These are phyloP conservation scores for Wickerhamomyces xylosicus DNA, from an alignment of 805 yeast genomes.

Conservation along the genomic window DNA sequence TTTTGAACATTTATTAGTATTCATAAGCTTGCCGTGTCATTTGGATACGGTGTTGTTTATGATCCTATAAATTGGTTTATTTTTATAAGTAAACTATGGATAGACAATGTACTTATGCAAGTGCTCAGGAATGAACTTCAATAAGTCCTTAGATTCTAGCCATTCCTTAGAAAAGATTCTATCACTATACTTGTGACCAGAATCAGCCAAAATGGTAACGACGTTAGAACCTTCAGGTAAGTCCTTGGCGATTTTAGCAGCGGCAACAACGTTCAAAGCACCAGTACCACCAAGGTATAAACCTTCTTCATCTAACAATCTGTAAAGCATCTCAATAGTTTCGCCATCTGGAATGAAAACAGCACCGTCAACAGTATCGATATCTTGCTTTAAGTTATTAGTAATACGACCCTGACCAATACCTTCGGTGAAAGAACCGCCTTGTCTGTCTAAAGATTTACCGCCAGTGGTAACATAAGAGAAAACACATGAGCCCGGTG, in stretches of 20 bases:
- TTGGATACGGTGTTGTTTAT: too few relatives aligned
- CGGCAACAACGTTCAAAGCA: slow-evolving; percentile 86
- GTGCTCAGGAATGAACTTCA: slow-evolving; percentile 56
- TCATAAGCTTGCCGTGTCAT: too few relatives aligned
- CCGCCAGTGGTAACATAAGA: slow-evolving; percentile 68
- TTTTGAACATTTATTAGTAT: too few relatives aligned
- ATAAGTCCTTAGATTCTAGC: slow-evolving; percentile 62
- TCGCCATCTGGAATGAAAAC: slow-evolving; percentile 68
- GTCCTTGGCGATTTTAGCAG: slow-evolving; percentile 59
- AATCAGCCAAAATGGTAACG: slow-evolving; percentile 83
- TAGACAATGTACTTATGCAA: slow-evolving; percentile 55
- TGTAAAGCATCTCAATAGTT: slow-evolving; percentile 74
- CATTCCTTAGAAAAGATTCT: slow-evolving; percentile 69
- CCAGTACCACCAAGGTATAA: slow-evolving; percentile 85
- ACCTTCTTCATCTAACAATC: slow-evolving; percentile 83
- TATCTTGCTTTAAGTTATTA: slow-evolving; percentile 64
- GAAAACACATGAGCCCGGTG: slow-evolving; percentile 85
- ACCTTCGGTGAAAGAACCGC: slow-evolving; percentile 90
- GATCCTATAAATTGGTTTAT: too few relatives aligned
- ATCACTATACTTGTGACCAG: slow-evolving; percentile 83
- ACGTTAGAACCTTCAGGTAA: slow-evolving; percentile 75
- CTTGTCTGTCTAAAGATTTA: slow-evolving; percentile 55
- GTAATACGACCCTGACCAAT: slow-evolving; percentile 95
- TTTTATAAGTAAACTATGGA: slow-evolving; percentile 13
- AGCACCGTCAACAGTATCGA: slow-evolving; percentile 72